Base-by-base conservation (phyloP, 202 grass and related monocot genomes). In the Bolboschoenoplectus hybrid region DNA sequence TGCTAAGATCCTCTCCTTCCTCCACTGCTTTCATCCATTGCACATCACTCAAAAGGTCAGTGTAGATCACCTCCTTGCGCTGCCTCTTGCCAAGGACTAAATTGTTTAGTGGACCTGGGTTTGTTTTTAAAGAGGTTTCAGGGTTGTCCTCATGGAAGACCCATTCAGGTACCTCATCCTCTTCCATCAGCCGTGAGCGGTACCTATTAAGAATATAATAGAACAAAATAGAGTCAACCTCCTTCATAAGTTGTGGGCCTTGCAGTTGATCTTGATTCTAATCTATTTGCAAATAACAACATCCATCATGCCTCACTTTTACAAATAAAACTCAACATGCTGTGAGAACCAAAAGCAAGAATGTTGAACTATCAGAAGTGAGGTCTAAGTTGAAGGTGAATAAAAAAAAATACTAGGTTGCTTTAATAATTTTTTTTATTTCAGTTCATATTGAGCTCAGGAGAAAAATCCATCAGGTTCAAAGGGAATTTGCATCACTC, bases 1-100 rank as follows among this genome's bases (percentile, higher is more conserved):
- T 96, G 38, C 85, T 90, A 52, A 91, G 13, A 74, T 99, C 93
- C 66, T 94, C 97, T 73, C 85, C 78, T 72, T 70, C 90, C 63
- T 96, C 97, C 1, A 94, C 97, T 2, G 85, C 86, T 86, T 94
- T 99, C 93, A 91, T 94, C 97, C 97, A 96, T 78, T 96, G 93
- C 17, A 86, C 52, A 82, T 99, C 97, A 74, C 85, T 88, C 68
- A 96, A 82, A 19, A 90, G 87, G 82, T 99, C 97, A 6, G 92
- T 85, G 92, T 99, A 99, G 76, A 99, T 88, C 19, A 99, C 91
- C 85, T 98, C 97, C 82, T 98, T 98, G 69, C 93, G 86, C 2
- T 87, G 93, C 82, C 97, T 92, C 83, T 96, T 98, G 0, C 89
- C 81, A n/a, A 71, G 81, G 58, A 71, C 87, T 64, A 95, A 32